phyloP scores from a whole-genome alignment of 345 rosid genomes.

The Syzygium grande region DNA sequence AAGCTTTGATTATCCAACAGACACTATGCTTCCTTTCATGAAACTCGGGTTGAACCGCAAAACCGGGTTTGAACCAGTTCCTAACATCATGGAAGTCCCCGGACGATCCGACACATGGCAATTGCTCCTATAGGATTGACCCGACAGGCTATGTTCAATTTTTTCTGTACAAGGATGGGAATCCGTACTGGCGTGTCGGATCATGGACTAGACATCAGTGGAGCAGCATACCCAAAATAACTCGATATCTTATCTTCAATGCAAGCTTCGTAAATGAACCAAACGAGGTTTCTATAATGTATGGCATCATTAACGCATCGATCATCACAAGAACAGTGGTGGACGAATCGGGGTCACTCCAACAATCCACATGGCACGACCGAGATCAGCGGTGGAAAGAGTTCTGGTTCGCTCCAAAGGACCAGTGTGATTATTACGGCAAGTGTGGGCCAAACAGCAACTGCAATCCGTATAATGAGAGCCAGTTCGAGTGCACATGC shows the following conservation, averaged over 20 bases:
- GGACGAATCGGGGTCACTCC: conserved; percentile 31
- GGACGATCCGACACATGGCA: conserved; percentile 11
- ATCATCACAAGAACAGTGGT: conserved; percentile 37
- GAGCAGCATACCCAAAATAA: conserved; percentile 65
- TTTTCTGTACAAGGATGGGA: conserved; percentile 20
- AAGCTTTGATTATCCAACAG: conserved; percentile 26
- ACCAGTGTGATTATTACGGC: conserved; percentile 50
- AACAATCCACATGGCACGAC: conserved; percentile 39
- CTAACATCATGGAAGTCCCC: conserved; percentile 15
- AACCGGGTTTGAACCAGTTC: conserved; percentile 1
- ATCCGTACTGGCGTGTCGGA: conserved; percentile 37
- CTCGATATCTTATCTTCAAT: conserved; percentile 18
- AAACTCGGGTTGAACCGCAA: conserved; percentile 4
- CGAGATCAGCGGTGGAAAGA: conserved; percentile 30
- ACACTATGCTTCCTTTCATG: conserved; percentile 7
- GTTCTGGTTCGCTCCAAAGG: conserved; percentile 37
- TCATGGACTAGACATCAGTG: conserved; percentile 60
- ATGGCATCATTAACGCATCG: conserved; percentile 13
- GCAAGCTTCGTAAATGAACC: conserved; percentile 17
- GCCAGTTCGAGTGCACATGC: conserved; percentile 36
- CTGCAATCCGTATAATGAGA: conserved; percentile 2
- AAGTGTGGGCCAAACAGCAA: conserved; percentile 41
- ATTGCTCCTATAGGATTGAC: conserved; percentile 6
- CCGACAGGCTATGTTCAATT: conserved; percentile 19
- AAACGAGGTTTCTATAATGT: conserved; percentile 23